Evolutionary conservation across 2,329 filamentous ascomycete species (phyloP), one percentile per base, ranked within the genome.

Genomic region (Septoria petroselini): DNA sequence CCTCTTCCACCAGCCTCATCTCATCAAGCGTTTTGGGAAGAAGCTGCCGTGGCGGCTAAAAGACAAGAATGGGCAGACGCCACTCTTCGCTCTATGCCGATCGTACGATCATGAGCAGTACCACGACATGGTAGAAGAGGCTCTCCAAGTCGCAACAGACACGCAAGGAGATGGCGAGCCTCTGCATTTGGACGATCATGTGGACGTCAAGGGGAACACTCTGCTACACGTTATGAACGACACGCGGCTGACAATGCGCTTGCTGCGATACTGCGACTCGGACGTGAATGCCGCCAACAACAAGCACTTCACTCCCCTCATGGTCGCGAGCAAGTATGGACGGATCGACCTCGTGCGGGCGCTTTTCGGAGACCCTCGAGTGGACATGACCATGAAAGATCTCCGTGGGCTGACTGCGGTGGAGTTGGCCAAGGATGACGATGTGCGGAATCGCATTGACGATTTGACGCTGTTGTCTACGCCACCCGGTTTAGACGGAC

Each of bases 241-340:
- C 63, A 79, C 87, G 7, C 79, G 83, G 48, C 77, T 97, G 40
- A 87, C 88, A 1, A 66, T 83, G 46, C 80, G 81, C 52, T 85
- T 97, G 33, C 74, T 98, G 29, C 80, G 86, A 48, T 80, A 85
- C 52, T 95, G 91, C 70, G 93, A 98, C 60, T 86, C 90, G n/a
- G 90, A 98, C 65, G 88, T 91, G 48, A 98, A 98, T 70, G 91
- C 91, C 7, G 86, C 85, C 7, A 98, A 98, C 64, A 91, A 97
- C 61, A 95, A 89, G 71, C 85, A 82, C 40, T 97, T 98, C 65
- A 98, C 94, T 0, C 85, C 93, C 1, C 76, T 98, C 49, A 98
- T 98, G 93, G 86, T 98, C 55, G 91, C 91, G 6, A 97, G 91
- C 78, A 98, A 98, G 68, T 98, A 97, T 65, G 93, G 93, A 27